Base-by-base conservation (phyloP, 1,284 basidiomycete species). In the Puccinia novopanici region DNA sequence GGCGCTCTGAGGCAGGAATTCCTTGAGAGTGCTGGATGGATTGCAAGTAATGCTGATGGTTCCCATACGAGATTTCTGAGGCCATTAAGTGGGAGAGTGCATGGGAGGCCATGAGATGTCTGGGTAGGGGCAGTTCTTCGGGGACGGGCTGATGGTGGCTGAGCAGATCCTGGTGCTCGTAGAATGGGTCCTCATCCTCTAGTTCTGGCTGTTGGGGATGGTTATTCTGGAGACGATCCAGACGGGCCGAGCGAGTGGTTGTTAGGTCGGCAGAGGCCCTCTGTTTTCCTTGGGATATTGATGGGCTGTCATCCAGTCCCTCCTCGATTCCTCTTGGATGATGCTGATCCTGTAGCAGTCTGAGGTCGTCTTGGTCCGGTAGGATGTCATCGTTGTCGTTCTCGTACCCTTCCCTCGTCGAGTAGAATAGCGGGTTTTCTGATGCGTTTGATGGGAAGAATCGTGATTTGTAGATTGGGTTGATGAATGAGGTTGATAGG, bases 61-160 rank as follows among this genome's bases (percentile, higher is more conserved):
- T 68, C 6, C 63, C 75, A 24, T 78, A 78, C 2, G 75, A 63
- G 50, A 78, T 78, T 67, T 78, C 75, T 15, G 75, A 78, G 9
- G 75, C 75, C 65, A 78, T 70, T n/a, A 78, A 48, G 45, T 78
- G 52, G 27, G 75, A 78, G 50, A 79, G 67, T n/a, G 77, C 77
- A 48, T 79, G 67, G 0, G 77, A 79, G 22, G 77, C 77, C 54
- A 72, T 45, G 34, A 79, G 68, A 63, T 79, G 77, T 9, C 77
- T 37, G 19, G 67, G 77, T 22, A 79, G 57, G 2, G 54, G 67
- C 9, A 24, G 75, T 40, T 63, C 19, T 19, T 63, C 61, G 8
- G 55, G 48, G 6, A 45, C 22, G 27, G 52, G n/a, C 27, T 37
- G 61, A 5, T 78, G 63, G 37, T 78, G 19, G 34, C 24, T 70